These are phyloP conservation scores for Adansonia digitata DNA, from an alignment of 345 rosid species.

Conservation along the genomic window DNA sequence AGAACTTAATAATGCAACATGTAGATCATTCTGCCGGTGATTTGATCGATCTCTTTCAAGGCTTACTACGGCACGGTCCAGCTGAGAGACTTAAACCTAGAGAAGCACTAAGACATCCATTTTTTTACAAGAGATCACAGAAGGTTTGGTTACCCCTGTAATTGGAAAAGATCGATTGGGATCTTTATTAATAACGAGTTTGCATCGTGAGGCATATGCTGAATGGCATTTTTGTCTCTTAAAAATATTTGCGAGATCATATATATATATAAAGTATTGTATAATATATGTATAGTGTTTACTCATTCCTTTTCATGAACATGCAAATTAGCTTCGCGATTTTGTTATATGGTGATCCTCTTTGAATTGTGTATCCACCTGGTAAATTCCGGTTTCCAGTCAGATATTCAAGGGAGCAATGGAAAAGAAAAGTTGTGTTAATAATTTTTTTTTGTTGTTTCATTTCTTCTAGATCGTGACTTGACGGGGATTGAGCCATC, in stretches of 20 bases:
- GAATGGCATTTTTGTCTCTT: neutral
- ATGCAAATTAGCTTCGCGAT: neutral
- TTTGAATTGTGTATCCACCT: conserved; percentile 15
- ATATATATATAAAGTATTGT: neutral
- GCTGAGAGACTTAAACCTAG: conserved; percentile 54
- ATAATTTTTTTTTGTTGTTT: neutral
- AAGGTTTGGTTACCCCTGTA: conserved; percentile 33
- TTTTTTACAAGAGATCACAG: conserved; percentile 58
- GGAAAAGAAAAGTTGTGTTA: conserved; percentile 1
- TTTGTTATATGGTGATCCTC: neutral
- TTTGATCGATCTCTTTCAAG: conserved; percentile 66
- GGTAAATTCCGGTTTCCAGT: conserved; percentile 4
- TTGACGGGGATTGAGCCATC: neutral
- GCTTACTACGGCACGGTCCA: conserved; percentile 62
- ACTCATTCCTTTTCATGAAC: neutral
- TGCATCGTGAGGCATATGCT: neutral
- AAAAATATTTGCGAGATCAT: neutral
- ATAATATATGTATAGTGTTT: neutral
- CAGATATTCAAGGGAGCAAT: too few relatives aligned
- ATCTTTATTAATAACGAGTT: neutral
- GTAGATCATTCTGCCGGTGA: too few relatives aligned
- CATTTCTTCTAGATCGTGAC: neutral
- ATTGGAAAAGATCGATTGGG: conserved; percentile 7
- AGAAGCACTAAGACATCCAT: conserved; percentile 62
- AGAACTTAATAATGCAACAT: conserved; percentile 75